Evolutionary conservation across 306 rosid genomes (phyloP).

Genomic region (Cucumis melo): DNA sequence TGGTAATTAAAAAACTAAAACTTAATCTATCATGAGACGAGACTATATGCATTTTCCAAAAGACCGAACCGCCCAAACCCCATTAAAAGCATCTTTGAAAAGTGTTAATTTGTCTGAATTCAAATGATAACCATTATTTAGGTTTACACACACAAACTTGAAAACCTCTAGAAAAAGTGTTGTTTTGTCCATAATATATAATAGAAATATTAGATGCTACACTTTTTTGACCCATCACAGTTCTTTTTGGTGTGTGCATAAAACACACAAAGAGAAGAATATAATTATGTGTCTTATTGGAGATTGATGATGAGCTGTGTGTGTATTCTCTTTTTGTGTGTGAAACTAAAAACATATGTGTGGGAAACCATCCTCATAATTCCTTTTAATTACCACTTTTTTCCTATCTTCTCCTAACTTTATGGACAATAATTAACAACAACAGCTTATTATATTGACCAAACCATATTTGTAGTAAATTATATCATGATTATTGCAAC

Average conservation of each 20-base stretch:
- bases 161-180: constrained; percentile 14
- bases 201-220: not conserved
- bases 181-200: constrained; percentile 14
- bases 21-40: not conserved
- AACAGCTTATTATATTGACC: not conserved
- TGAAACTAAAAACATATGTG: not conserved
- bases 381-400: not conserved
- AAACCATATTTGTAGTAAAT: not conserved
- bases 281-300: too few relatives aligned
- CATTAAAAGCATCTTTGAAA: not conserved
- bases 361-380: not conserved
- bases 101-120: not conserved
- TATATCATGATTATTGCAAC: too few relatives aligned
- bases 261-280: not conserved
- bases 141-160: not conserved
- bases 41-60: not conserved
- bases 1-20: not conserved
- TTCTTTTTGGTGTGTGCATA: not conserved
- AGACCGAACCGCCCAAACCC: not conserved
- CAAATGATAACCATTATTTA: too few relatives aligned
- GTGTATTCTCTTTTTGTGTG: not conserved
- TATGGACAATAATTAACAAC: not conserved
- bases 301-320: not conserved
- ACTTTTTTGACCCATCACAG: not conserved
- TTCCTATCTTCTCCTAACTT: not conserved